A percentile compares a stretch with the other conserved stretches of the same genome.
Conservation (phyloP, 371 early-diverging fungal genomes). For the Synchytrium microbalum region DNA sequence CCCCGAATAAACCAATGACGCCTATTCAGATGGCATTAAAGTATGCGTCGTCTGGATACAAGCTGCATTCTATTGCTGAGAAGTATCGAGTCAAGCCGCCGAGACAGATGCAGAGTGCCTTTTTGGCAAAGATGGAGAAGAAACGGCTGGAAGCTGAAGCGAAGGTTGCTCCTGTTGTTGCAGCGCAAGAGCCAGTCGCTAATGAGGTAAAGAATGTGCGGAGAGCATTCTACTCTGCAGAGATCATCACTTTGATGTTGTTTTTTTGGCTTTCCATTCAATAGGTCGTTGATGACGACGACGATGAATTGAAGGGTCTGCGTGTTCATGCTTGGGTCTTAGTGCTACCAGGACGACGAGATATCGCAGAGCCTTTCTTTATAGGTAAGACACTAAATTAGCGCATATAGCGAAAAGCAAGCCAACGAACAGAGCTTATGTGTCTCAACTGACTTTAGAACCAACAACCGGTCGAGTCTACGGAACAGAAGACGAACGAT, state of each 20-base stretch:
- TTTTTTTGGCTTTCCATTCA: no score
- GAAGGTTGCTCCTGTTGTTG: conserved; percentile 17
- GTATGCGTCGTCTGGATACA: no score
- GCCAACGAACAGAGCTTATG: not conserved
- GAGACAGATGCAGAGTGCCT: conserved; percentile 30
- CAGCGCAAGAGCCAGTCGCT: not conserved
- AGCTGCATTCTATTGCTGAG: no score
- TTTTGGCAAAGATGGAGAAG: conserved; percentile 36
- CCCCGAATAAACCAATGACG: no score
- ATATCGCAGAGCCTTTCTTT: conserved; percentile 46
- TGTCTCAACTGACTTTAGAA: conserved; percentile 19
- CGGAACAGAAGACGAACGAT: conserved; percentile 35
- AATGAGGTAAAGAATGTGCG: conserved; percentile 3
- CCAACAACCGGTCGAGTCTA: conserved; percentile 40
- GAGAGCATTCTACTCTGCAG: not conserved
- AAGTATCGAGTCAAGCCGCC: conserved; percentile 40
- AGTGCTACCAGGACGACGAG: conserved; percentile 44
- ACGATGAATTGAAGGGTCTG: no score
- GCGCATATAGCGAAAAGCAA: not conserved
- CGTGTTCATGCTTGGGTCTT: conserved; percentile 51
- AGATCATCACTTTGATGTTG: not conserved
- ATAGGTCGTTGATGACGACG: no score
- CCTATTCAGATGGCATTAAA: no score
- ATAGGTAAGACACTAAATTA: conserved; percentile 24
- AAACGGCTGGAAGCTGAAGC: conserved; percentile 13